Evolutionary conservation across 2,329 filamentous ascomycete species (phyloP), one percentile per base, ranked within the genome.

Genomic region (Fusarium ambrosium): DNA sequence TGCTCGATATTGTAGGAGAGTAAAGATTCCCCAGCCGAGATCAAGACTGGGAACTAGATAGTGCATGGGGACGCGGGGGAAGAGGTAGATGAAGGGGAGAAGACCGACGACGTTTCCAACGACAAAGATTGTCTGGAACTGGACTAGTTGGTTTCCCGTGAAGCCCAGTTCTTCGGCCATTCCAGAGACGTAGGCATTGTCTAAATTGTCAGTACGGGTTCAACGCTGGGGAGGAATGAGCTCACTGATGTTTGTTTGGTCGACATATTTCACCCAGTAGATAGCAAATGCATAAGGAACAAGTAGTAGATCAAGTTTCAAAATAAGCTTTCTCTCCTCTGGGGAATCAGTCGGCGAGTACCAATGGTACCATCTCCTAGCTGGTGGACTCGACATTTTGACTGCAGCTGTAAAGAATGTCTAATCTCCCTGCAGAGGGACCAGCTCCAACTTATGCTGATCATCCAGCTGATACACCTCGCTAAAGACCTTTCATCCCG

Each of bases 221-320:
- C 6, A 7, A 5, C 7, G 2, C 5, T 0, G 7, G 1, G 2
- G 13, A 3, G 8, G 2, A 14, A 4, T 7, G 1, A 13, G 32
- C 70, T n/a, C 24, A 75, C 72, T 75, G 64, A 73, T 75, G 34
- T 75, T 75, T 11, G 65, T 75, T n/a, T 73, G 72, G 36, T 75
- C 72, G 18, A 75, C 68, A 62, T 75, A 75, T 36, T 75, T 75
- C 14, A 75, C 72, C 72, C 72, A 75, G 39, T 75, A 75, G 1
- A 73, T 48, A 24, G 64, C 63, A 34, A 75, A 75, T 1, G 72
- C 72, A 29, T 90, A 90, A 0, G 88, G 88, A 0, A 91, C 86
- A 37, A 91, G 87, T 1, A 90, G 79, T 0, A 88, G 77, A 69
- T 91, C 89, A 11, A 91, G 84, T 75, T 90, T 91, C n/a, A 86